Percentiles rank a stretch among this genome's conserved stretches.
phyloP scores from a whole-genome alignment of 441 rosid species.

The Bocquillonia castaneifolia region DNA sequence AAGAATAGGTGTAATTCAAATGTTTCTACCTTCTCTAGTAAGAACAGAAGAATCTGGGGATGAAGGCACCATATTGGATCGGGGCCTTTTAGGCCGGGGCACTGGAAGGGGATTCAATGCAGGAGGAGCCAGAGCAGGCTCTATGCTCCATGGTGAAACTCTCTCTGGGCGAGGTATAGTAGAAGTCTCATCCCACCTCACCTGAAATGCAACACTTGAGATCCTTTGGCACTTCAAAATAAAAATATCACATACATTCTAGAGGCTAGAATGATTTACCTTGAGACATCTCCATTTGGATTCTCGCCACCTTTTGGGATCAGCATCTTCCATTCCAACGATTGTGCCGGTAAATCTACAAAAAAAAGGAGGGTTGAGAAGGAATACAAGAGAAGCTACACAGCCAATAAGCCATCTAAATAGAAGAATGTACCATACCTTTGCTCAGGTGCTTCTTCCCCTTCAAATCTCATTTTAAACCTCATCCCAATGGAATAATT shows the following conservation, averaged over 20 bases:
- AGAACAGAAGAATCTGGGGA: conserved; percentile 72
- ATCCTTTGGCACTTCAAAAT: conserved; percentile 3
- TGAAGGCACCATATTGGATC: conserved; percentile 55
- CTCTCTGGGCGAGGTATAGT: conserved; percentile 76
- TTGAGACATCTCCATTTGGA: conserved; percentile 96
- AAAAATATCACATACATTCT: conserved; percentile 5
- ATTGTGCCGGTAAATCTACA: conserved; percentile 90
- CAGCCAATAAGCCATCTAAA: neutral
- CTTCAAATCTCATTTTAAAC: conserved; percentile 97
- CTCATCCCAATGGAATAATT: conserved; percentile 92
- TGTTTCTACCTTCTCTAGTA: conserved; percentile 59
- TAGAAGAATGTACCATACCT: conserved; percentile 40
- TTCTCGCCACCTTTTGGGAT: conserved; percentile 64
- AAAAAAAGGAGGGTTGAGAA: neutral
- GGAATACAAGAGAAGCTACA: neutral
- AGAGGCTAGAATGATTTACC: conserved; percentile 38
- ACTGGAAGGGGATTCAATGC: conserved; percentile 73
- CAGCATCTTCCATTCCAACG: conserved; percentile 81
- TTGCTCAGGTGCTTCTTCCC: conserved; percentile 99
- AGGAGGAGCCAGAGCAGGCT: conserved; percentile 85
- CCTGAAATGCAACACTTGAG: conserved; percentile 38
- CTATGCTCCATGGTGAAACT: conserved; percentile 98
- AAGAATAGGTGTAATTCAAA: neutral
- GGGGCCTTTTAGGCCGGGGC: conserved; percentile 75
- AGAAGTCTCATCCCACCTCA: conserved; percentile 94